These are phyloP conservation scores for Solanum sitiens DNA, from an alignment of 257 asterid genomes.

Conservation along the genomic window DNA sequence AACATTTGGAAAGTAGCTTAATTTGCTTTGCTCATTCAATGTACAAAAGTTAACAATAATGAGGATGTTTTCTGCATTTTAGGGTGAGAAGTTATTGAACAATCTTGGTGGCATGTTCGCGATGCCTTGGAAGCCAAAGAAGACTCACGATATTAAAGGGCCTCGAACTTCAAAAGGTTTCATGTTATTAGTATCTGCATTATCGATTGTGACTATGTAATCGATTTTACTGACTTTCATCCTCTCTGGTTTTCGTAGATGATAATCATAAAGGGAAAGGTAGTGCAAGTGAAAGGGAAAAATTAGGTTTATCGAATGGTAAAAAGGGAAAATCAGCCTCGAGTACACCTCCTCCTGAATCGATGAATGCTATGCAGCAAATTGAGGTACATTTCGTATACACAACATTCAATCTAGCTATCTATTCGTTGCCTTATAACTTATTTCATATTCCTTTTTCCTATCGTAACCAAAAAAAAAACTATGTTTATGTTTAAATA, in stretches of 20 bases:
- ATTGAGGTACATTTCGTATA: conserved; percentile 45
- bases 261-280: conserved; percentile 38
- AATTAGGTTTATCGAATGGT: conserved; percentile 43
- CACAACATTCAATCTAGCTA: background rate
- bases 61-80: background rate
- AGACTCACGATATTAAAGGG: conserved; percentile 50
- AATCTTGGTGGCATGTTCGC: conserved; percentile 97
- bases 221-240: background rate
- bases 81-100: conserved; percentile 92
- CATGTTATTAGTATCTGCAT: background rate
- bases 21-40: background rate
- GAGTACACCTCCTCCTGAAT: conserved; percentile 59
- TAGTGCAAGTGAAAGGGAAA: conserved; percentile 53
- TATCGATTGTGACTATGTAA: background rate
- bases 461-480: background rate
- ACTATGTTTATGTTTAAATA: conserved; percentile 2
- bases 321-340: conserved; percentile 37
- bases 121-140: conserved; percentile 93
- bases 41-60: background rate
- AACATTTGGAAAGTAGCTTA: background rate
- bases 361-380: conserved; percentile 59
- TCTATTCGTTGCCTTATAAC: background rate
- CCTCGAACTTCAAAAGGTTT: conserved; percentile 61
- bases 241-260: conserved; percentile 25
- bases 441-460: background rate